These are phyloP conservation scores for Eucalyptus tenuipes DNA, from an alignment of 345 rosid species.

Conservation along the genomic window DNA sequence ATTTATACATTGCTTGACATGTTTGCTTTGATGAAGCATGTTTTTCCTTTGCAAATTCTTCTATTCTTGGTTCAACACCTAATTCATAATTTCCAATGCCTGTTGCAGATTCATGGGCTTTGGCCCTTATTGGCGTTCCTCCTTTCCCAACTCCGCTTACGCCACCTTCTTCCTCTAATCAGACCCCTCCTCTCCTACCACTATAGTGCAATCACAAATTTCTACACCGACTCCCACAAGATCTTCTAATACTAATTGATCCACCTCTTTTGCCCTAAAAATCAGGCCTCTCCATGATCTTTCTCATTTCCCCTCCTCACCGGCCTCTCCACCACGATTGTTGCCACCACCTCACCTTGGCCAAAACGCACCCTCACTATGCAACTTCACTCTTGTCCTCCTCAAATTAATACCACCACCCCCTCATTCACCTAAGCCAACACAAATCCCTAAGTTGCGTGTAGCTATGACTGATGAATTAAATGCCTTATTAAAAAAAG, in stretches of 20 bases:
- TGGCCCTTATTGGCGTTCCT: background rate
- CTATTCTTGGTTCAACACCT: background rate
- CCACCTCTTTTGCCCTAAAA: background rate
- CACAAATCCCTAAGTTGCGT: too few species aligned
- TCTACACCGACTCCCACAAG: background rate
- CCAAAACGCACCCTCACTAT: too few species aligned
- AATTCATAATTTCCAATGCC: background rate
- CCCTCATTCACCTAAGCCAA: too few species aligned
- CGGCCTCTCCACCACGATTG: background rate
- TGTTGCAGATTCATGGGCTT: too few species aligned
- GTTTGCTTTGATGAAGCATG: background rate
- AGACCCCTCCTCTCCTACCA: background rate
- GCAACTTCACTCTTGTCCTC: too few species aligned
- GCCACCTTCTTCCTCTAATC: background rate
- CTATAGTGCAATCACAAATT: too few species aligned
- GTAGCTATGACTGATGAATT: background rate
- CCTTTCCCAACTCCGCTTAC: background rate
- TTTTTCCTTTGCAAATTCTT: background rate
- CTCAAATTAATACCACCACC: too few species aligned
- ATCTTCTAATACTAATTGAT: too few species aligned
- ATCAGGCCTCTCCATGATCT: background rate
- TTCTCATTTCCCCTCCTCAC: background rate
- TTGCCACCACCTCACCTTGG: background rate
- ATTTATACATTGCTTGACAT: background rate
- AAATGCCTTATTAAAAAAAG: background rate